Percentiles rank a stretch among this genome's conserved stretches.
Evolutionary conservation across 2,329 filamentous ascomycete genomes (phyloP).

Genomic region (Metarhizium brunneum): DNA sequence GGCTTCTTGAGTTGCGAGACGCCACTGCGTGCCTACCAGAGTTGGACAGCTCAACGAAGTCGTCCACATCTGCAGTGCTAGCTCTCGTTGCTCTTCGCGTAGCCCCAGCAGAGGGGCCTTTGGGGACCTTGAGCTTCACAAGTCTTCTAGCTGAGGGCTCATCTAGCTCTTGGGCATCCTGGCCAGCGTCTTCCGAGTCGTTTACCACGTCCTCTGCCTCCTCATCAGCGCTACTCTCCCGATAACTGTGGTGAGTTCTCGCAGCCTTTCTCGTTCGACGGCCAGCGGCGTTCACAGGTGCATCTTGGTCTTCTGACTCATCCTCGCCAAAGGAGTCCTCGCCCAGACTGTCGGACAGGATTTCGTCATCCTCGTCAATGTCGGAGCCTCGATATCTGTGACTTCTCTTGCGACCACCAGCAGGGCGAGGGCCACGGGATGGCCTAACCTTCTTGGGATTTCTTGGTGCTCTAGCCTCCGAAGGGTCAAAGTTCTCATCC

Average conservation of each 20-base stretch:
- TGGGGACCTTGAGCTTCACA: conserved; percentile 36
- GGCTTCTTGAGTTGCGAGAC: conserved; percentile 41
- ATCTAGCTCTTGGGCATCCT: conserved; percentile 16
- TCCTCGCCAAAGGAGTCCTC: conserved; percentile 39
- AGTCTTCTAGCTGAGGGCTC: conserved; percentile 25
- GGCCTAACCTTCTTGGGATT: conserved; percentile 33
- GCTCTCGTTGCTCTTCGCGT: conserved; percentile 43
- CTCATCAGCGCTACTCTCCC: conserved; percentile 35
- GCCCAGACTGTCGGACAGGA: conserved; percentile 42
- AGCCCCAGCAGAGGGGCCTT: conserved; percentile 14
- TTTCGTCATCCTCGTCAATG: conserved; percentile 51
- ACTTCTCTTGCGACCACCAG: conserved; percentile 22
- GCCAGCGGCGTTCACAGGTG: conserved; percentile 36
- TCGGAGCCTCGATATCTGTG: conserved; percentile 49
- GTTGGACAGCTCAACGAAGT: conserved; percentile 48
- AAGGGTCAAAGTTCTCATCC: conserved; percentile 56
- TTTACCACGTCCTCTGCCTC: conserved; percentile 21
- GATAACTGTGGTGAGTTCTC: conserved; percentile 35
- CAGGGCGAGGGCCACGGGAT: conserved; percentile 22
- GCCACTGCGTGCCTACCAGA: conserved; percentile 49
- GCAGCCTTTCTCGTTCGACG: conserved; percentile 39
- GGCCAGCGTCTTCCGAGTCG: conserved; percentile 16
- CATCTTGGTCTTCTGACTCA: conserved; percentile 28
- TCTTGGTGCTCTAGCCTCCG: conserved; percentile 33
- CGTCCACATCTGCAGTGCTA: conserved; percentile 44